Base-by-base conservation (phyloP, 2,329 filamentous ascomycete genomes). In the Xylaria hypoxylon region DNA sequence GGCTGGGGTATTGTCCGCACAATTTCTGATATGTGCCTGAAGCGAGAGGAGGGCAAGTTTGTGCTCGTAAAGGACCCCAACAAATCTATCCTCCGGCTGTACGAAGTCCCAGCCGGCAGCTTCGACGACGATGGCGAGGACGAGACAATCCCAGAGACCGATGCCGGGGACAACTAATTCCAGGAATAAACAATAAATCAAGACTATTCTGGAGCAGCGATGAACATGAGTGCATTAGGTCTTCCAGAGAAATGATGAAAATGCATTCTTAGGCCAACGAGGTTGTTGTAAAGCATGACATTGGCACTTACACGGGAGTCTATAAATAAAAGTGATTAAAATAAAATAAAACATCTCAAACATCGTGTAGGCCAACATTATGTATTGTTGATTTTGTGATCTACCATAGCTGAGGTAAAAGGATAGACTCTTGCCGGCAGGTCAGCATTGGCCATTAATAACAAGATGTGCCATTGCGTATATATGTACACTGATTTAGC, bases 1-100 rank as follows among this genome's bases (percentile, higher is more conserved):
- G 96, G 96, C 70, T 99, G 96, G 96, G 96, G 96, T 80, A 98
- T 99, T 72, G 96, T 99, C 67, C 93, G 96, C 72, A 99, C 96
- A 57, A 97, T 99, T 77, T 93, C 93, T 74, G 96, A 99, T 81
- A 96, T 98, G 91, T 92, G 90, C 76, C 86, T 94, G 74, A 88
- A 90, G 80, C 88, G 90, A 80, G 86, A 89, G 52, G 91, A 94
- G 73, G 91, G 90, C 80, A 94, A 94, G 83, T 96, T 92, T 74
- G 90, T 96, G 52, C 85, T 92, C 22, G 88, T 91, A 77, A 91
- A 91, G 90, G 96, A 99, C 81, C 96, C 96, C 66, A 99, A 99
- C 87, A 98, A 97, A 90, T 89, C 92, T 65, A 93, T 97, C 70
- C 89, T 99, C 71, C 90, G 96, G 70, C 83, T 99, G 76, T 99